Evolutionary conservation across 106 monocot genomes (phyloP), one percentile per base, ranked within the genome.

Genomic region (Hemerocallis citrina): DNA sequence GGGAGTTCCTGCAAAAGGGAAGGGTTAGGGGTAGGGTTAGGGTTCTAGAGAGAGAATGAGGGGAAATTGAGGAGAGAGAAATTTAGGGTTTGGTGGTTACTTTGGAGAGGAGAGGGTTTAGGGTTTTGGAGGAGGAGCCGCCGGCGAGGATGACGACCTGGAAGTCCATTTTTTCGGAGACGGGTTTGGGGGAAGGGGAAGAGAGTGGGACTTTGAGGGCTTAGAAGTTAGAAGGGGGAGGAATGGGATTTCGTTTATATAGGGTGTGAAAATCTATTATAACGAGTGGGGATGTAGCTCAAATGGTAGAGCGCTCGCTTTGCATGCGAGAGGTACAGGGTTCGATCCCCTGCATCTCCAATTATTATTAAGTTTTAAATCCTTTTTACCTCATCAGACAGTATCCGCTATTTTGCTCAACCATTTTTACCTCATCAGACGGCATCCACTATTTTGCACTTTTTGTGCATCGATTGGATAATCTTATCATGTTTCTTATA

Each of bases 271-370:
- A n/a, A n/a, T n/a, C n/a, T n/a, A n/a, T n/a, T n/a, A n/a, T n/a
- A n/a, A n/a, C n/a, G n/a, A n/a, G 41, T 42, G 56, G 34, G 56
- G 93, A 89, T 93, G 93, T 93, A 93, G 89, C 88, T 89, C 89
- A 93, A 89, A 89, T 93, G 93, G 83, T 94, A 89, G 89, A 89
- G 93, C 89, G 82, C 89, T 85, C 93, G 89, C 89, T 89, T 93
- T 89, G 93, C 89, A 89, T 89, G 93, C 93, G 85, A 82, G 82
- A 93, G 89, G 93, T 61, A 89, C 85, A 64, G 93, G 85, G 93
- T 85, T 94, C 85, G 93, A 89, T 94, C 79, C 89, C 89, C 89
- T 64, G 93, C 89, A 93, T 89, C 89, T 93, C 89, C 89, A 56
- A n/a, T n/a, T n/a, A n/a, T n/a, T n/a, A n/a, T n/a, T n/a, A n/a